Evolutionary conservation across 2,329 filamentous ascomycete species (phyloP).

Genomic region (Fusarium hostae): DNA sequence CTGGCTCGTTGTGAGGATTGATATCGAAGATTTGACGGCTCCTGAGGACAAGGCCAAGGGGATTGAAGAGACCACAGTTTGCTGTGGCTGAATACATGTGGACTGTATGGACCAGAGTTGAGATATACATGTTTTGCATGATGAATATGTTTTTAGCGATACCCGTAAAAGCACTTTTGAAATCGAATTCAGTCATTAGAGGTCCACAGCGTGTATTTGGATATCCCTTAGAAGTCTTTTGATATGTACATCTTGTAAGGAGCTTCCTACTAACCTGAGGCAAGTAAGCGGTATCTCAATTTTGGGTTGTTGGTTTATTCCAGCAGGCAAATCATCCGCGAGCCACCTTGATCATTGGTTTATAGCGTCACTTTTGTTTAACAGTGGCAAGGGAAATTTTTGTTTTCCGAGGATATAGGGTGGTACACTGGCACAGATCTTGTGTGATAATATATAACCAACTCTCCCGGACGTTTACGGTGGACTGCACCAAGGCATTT

Average conservation of each 20-base stretch:
- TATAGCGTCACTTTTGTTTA: background rate
- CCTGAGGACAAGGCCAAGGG: slow-evolving; percentile 44
- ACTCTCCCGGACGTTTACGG: background rate
- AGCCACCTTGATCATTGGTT: background rate
- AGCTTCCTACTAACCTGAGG: background rate
- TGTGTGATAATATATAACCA: background rate
- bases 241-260: background rate
- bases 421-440: background rate
- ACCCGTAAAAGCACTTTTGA: slow-evolving; percentile 10
- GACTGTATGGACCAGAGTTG: background rate
- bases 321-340: background rate
- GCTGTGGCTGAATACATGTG: slow-evolving; percentile 52
- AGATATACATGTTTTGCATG: background rate
- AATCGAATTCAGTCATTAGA: background rate
- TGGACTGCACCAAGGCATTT: background rate
- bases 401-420: background rate
- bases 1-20: slow-evolving; percentile 60
- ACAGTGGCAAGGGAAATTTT: background rate
- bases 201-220: background rate
- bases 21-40: slow-evolving; percentile 44
- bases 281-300: background rate
- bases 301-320: background rate
- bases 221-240: background rate
- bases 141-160: slow-evolving; percentile 29
- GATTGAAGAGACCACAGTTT: slow-evolving; percentile 60